Conservation (phyloP, 192 early-diverging fungal genomes). For the Backusella psychrophila region DNA sequence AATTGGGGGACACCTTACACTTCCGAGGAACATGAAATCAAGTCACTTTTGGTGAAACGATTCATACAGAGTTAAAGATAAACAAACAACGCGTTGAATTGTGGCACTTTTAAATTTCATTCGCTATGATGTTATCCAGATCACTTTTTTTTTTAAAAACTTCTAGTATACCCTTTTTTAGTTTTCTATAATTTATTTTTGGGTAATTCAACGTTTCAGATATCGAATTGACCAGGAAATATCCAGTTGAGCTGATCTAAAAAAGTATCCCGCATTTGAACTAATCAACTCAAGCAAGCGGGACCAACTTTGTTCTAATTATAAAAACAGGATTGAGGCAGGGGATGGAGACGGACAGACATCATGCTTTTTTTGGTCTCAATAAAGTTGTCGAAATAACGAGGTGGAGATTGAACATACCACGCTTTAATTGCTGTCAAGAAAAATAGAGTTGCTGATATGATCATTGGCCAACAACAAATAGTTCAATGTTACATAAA, state of each 20-base stretch:
- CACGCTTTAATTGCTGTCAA: conserved; percentile 2
- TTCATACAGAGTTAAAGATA: conserved; percentile 1
- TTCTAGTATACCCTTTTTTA: neutral
- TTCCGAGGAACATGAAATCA: neutral
- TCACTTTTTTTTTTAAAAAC: neutral
- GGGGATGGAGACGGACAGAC: neutral
- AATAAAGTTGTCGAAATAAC: neutral
- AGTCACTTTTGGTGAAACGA: conserved; percentile 8
- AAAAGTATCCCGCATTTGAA: neutral
- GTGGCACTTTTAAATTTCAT: neutral
- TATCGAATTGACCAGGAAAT: neutral
- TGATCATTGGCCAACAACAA: neutral
- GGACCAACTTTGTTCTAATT: neutral
- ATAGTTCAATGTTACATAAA: neutral
- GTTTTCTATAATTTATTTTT: neutral
- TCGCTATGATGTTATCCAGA: neutral
- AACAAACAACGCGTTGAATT: conserved; percentile 5
- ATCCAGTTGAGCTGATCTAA: neutral
- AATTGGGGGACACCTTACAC: neutral
- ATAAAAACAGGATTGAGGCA: neutral
- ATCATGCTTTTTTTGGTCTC: neutral
- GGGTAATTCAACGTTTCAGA: conserved; percentile 2
- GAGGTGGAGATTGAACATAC: neutral
- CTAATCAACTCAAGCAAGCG: neutral
- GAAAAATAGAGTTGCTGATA: neutral